Evolutionary conservation across 2,329 filamentous ascomycete species (phyloP).

Genomic region (Trichoderma atroviride): DNA sequence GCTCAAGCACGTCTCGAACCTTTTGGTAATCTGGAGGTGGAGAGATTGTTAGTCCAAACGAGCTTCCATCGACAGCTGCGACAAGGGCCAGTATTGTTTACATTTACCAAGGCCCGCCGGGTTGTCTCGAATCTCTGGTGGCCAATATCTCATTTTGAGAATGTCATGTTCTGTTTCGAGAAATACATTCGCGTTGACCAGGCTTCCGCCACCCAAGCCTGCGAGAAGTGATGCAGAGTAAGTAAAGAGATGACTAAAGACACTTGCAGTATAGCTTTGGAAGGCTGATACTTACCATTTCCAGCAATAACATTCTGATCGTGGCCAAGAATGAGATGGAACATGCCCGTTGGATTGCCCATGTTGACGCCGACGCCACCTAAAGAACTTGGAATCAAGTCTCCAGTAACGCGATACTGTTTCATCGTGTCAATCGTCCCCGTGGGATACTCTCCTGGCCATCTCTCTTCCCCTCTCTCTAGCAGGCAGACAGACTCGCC

Average conservation of each 20-base stretch:
- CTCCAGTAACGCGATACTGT: slow-evolving; percentile 60
- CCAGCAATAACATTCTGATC: slow-evolving; percentile 65
- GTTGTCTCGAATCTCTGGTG: slow-evolving; percentile 54
- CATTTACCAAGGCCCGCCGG: slow-evolving; percentile 50
- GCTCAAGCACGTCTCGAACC: slow-evolving; percentile 60
- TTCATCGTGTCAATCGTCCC: slow-evolving; percentile 49
- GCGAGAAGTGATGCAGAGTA: slow-evolving; percentile 34
- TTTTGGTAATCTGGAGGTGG: slow-evolving; percentile 57
- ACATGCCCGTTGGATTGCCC: slow-evolving; percentile 63
- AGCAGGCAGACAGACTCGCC: slow-evolving; percentile 64
- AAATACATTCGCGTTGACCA: slow-evolving; percentile 70
- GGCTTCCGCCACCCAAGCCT: slow-evolving; percentile 64
- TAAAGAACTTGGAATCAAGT: slow-evolving; percentile 49
- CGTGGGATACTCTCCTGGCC: slow-evolving; percentile 67
- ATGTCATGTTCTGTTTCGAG: slow-evolving; percentile 60
- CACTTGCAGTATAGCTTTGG: not conserved
- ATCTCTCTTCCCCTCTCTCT: slow-evolving; percentile 65
- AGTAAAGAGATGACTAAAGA: not conserved
- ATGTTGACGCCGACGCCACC: slow-evolving; percentile 42
- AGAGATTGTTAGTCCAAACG: not conserved
- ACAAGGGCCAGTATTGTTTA: slow-evolving; percentile 39
- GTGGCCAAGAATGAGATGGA: slow-evolving; percentile 63
- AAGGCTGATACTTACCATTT: slow-evolving; percentile 47
- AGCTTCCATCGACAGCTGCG: not conserved
- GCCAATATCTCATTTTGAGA: slow-evolving; percentile 59